Evolutionary conservation across 169 alveolate species (phyloP).

Genomic region (Plasmodium coatneyi): DNA sequence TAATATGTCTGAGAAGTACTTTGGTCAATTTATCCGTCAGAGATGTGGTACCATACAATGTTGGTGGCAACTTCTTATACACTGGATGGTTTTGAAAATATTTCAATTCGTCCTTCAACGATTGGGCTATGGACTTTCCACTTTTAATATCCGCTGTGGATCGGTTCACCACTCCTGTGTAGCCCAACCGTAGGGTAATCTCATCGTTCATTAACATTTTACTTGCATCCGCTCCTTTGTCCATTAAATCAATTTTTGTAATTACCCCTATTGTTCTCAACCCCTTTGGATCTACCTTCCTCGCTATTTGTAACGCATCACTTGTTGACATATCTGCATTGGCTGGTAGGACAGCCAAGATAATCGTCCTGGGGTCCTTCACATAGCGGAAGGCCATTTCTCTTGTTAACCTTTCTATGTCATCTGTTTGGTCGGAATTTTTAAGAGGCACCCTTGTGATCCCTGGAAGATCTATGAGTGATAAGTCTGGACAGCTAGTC

Average conservation of each 20-base stretch:
- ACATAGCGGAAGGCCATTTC: slow-evolving; percentile 95
- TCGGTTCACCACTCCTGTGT: slow-evolving; percentile 96
- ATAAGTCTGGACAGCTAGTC: slow-evolving; percentile 96
- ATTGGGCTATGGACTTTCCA: slow-evolving; percentile 91
- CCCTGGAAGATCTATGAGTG: slow-evolving; percentile 99
- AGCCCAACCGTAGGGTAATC: slow-evolving; percentile 96
- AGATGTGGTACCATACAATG: slow-evolving; percentile 95
- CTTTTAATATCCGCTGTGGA: slow-evolving; percentile 93
- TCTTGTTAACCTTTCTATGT: slow-evolving; percentile 95
- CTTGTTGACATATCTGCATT: slow-evolving; percentile 98
- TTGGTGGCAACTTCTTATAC: slow-evolving; percentile 93
- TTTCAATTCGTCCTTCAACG: slow-evolving; percentile 93
- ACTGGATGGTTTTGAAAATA: slow-evolving; percentile 95
- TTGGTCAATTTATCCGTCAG: slow-evolving; percentile 95
- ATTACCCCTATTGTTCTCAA: slow-evolving; percentile 96
- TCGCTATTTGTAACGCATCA: slow-evolving; percentile 97
- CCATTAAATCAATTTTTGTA: slow-evolving; percentile 98
- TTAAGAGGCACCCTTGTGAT: slow-evolving; percentile 96
- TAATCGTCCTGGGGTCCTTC: slow-evolving; percentile 96
- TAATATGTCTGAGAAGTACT: slow-evolving; percentile 96
- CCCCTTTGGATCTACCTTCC: slow-evolving; percentile 97
- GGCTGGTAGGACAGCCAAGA: slow-evolving; percentile 97
- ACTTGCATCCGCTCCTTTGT: slow-evolving; percentile 97
- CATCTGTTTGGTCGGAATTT: slow-evolving; percentile 96
- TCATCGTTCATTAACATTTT: slow-evolving; percentile 96